Base-by-base conservation (phyloP, 2,329 filamentous ascomycete species). In the Beauveria scarabaeidicola region DNA sequence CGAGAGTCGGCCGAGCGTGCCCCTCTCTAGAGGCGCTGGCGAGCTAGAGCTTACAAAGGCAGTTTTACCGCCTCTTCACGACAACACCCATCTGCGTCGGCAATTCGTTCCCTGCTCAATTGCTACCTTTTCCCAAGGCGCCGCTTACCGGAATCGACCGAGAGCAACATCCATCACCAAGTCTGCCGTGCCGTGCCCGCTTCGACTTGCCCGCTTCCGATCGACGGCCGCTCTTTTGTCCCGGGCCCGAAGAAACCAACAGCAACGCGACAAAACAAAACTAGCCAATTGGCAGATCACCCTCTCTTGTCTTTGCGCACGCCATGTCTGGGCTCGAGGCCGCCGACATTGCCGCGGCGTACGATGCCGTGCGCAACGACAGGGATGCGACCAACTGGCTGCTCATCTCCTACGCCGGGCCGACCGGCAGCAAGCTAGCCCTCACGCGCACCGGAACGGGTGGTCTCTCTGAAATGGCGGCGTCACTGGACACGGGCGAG, bases 371-470 rank as follows among this genome's bases (percentile, higher is more conserved):
- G 60, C 84, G 85, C 62, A 82, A 78, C 65, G 85, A 88, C 78
- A 87, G 86, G 71, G 80, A 86, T 62, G 72, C 76, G 60, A 82
- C 78, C 63, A 87, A 85, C 74, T 89, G 85, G 85, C 78, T 89
- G 23, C 78, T 89, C 60, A 77, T 89, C 65, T 85, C 83, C 64
- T 82, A 87, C 73, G 77, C 80, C 11, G 73, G 75, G 2, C 73
- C 79, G 25, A 76, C 75, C 36, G 83, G 83, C 62, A 81, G 84
- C 74, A 77, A 78, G 68, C 74, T 89, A 46, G 69, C 68, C 50
- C 79, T 89, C 47, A 75, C 77, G 52, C 72, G 72, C 61, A 87
- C 83, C 29, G 86, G 86, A 58, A 77, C 71, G 2, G 86, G 86
- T 55, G 85, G 84, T 13, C 75, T 88, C 13, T 61, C 72, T 9